Conservation (phyloP, 176 grass and related monocot species). For the Hyparrhenia diplandra region DNA sequence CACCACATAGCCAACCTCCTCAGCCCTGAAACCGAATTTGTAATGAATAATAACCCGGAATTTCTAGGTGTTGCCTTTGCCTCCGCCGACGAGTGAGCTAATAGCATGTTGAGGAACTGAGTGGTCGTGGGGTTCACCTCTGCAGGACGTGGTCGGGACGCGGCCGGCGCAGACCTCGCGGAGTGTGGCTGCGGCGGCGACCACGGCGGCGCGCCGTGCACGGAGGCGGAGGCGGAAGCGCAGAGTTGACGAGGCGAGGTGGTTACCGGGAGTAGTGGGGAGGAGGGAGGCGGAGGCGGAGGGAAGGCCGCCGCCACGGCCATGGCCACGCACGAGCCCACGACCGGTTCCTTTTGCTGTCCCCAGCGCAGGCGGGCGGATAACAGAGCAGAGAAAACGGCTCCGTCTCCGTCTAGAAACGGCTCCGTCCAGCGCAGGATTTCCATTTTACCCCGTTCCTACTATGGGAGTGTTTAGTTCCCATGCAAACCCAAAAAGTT, state of each 20-base stretch:
- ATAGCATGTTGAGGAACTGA: background rate
- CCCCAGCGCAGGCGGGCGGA: no score
- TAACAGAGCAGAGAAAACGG: no score
- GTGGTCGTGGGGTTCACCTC: constrained; percentile 29
- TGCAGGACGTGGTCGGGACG: constrained; percentile 64
- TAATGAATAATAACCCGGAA: no score
- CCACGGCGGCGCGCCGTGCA: background rate
- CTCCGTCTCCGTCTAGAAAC: no score
- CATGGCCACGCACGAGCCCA: background rate
- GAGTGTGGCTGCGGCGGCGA: constrained; percentile 33
- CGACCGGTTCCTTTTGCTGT: no score
- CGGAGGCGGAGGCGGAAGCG: background rate
- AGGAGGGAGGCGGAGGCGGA: background rate
- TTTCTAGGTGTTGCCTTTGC: background rate
- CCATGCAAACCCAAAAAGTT: no score
- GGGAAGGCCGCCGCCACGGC: background rate
- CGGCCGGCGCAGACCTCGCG: constrained; percentile 60
- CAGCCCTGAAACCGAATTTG: constrained; percentile 61
- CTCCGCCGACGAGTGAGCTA: background rate
- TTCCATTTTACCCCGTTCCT: no score
- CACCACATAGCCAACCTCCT: constrained; percentile 60
- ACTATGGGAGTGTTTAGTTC: no score
- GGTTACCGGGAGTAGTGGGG: background rate
- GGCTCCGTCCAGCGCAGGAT: no score
- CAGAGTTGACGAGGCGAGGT: background rate